These are phyloP conservation scores for Komagataea norvegica DNA, from an alignment of 1,139 yeast species.

Conservation along the genomic window DNA sequence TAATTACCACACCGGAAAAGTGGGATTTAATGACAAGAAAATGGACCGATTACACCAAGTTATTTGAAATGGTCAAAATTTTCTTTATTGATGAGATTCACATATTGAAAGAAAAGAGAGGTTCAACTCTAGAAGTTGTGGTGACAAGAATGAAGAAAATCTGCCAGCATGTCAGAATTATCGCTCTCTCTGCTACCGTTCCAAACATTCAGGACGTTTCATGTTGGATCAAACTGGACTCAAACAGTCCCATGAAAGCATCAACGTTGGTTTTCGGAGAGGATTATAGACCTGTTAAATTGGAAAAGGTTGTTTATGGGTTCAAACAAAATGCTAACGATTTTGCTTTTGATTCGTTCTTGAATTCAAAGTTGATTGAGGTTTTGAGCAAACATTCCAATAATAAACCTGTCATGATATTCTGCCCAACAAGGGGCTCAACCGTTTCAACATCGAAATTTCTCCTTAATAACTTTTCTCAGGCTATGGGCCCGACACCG, in stretches of 20 bases:
- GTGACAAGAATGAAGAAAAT: conserved; percentile 46
- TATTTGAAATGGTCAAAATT: conserved; percentile 38
- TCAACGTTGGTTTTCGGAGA: conserved; percentile 40
- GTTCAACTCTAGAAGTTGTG: conserved; percentile 49
- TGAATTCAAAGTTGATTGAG: conserved; percentile 37
- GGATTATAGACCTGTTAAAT: conserved; percentile 40
- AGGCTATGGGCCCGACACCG: not conserved
- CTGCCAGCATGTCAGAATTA: conserved; percentile 37
- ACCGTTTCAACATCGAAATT: conserved; percentile 43
- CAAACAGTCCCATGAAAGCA: conserved; percentile 25
- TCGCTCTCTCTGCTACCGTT: conserved; percentile 52
- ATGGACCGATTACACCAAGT: conserved; percentile 40
- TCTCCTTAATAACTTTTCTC: conserved; percentile 25
- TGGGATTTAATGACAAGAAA: conserved; percentile 51
- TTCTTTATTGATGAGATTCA: conserved; percentile 50
- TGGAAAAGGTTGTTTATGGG: conserved; percentile 41
- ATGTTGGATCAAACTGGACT: conserved; percentile 36
- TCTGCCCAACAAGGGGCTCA: conserved; percentile 51
- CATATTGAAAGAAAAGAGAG: conserved; percentile 42
- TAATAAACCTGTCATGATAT: conserved; percentile 42
- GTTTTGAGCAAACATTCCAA: conserved; percentile 35
- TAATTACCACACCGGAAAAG: conserved; percentile 54
- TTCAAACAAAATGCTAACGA: conserved; percentile 35
- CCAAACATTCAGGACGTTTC: conserved; percentile 49
- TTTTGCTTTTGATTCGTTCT: conserved; percentile 40